A percentile compares a stretch with the other conserved stretches of the same genome.
Evolutionary conservation across 2,329 filamentous ascomycete species (phyloP).

Genomic region (Ramularia endophylla): DNA sequence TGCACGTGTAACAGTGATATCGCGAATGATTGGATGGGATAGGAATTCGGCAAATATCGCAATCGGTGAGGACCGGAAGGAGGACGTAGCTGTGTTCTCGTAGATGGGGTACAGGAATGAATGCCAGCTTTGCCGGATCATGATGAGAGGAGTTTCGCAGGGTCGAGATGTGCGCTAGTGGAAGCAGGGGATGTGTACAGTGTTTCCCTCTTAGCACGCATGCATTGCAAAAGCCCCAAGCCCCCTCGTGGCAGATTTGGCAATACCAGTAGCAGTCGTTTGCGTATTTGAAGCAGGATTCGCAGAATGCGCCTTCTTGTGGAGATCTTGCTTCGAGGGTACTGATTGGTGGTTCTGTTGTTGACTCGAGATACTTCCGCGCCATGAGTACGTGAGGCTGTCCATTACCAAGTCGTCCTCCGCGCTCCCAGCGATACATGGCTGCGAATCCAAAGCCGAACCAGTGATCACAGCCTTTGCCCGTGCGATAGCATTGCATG

Average conservation of each 20-base stretch:
- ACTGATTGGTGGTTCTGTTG: constrained; percentile 39
- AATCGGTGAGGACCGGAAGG: constrained; percentile 58
- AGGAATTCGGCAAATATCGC: constrained; percentile 68
- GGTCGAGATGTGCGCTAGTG: constrained; percentile 55
- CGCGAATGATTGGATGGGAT: constrained; percentile 65
- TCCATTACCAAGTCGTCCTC: constrained; percentile 36
- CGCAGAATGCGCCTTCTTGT: constrained; percentile 79
- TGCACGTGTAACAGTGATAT: constrained; percentile 76
- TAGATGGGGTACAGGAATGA: constrained; percentile 29
- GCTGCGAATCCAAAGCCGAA: constrained; percentile 77
- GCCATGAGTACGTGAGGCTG: constrained; percentile 49
- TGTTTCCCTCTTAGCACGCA: constrained; percentile 78
- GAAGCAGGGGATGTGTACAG: constrained; percentile 76
- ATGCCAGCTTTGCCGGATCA: constrained; percentile 15
- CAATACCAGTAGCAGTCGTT: constrained; percentile 91
- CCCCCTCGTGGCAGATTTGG: constrained; percentile 77
- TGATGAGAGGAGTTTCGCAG: constrained; percentile 17
- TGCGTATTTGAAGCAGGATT: constrained; percentile 64
- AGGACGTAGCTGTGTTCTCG: constrained; percentile 38
- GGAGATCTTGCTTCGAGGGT: constrained; percentile 50
- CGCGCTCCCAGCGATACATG: constrained; percentile 39
- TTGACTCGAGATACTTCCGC: constrained; percentile 48
- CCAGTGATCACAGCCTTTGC: constrained; percentile 78
- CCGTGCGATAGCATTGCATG: constrained; percentile 68
- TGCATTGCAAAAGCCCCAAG: constrained; percentile 88